phyloP scores from a whole-genome alignment of 192 early-diverging fungal species.

The Coemansia sp. region DNA sequence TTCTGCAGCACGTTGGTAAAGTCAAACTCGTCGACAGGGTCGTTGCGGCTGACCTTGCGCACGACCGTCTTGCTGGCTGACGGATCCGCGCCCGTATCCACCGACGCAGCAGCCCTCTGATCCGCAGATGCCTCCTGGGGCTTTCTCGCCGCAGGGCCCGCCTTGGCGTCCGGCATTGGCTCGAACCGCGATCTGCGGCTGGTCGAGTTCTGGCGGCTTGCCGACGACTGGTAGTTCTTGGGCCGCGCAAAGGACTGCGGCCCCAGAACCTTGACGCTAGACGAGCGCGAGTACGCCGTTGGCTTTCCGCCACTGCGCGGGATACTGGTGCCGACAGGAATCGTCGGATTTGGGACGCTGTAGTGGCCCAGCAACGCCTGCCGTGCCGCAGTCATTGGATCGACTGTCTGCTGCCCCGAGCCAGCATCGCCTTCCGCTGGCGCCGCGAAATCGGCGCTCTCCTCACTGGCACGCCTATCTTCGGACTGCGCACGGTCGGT shows the following conservation, averaged over 20 bases:
- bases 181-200: too few species aligned
- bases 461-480: neutral
- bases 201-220: neutral
- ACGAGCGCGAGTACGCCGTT: slow-evolving; percentile 6
- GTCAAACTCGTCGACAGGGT: slow-evolving; percentile 14
- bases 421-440: neutral
- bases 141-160: too few species aligned
- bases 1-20: slow-evolving; percentile 29
- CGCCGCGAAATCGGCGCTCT: neutral
- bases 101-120: too few species aligned
- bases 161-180: too few species aligned
- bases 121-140: too few species aligned
- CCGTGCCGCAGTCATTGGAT: slow-evolving; percentile 35
- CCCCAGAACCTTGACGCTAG: slow-evolving; percentile 36
- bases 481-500: neutral
- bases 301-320: slow-evolving; percentile 19
- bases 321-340: slow-evolving; percentile 25
- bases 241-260: slow-evolving; percentile 35
- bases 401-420: neutral
- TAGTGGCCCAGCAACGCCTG: slow-evolving; percentile 43
- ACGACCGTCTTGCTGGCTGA: too few species aligned
- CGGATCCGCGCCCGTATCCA: too few species aligned
- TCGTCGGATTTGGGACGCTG: slow-evolving; percentile 14
- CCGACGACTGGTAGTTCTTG: slow-evolving; percentile 2
- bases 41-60: neutral